Percentiles rank a stretch among this genome's conserved stretches.
Evolutionary conservation across 2,329 filamentous ascomycete species (phyloP).

Genomic region (Aureobasidium sp.): DNA sequence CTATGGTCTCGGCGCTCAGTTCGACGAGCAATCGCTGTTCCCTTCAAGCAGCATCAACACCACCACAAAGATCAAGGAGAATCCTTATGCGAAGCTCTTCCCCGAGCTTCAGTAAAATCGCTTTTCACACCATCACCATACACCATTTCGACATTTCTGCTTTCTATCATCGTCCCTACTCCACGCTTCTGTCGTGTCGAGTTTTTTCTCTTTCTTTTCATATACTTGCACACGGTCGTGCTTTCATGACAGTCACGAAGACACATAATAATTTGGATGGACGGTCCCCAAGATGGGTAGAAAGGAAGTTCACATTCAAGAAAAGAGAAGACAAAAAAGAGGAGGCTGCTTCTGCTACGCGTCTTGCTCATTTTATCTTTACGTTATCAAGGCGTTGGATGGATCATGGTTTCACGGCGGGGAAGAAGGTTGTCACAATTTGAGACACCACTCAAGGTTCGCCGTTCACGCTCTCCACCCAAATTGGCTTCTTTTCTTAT

Average conservation of each 20-base stretch:
- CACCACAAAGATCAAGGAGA: not conserved
- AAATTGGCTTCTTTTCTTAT: slow-evolving; percentile 7
- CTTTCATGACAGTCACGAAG: slow-evolving; percentile 9
- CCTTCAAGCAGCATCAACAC: not conserved
- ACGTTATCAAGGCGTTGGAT: slow-evolving; percentile 7
- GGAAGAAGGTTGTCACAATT: not conserved
- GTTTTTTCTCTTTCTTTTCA: not conserved
- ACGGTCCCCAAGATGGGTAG: not conserved
- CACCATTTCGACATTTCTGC: not conserved
- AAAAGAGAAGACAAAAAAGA: slow-evolving; percentile 11
- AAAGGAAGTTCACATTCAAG: not conserved
- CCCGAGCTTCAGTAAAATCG: slow-evolving; percentile 7
- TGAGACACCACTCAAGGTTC: slow-evolving; percentile 5
- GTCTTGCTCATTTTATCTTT: slow-evolving; percentile 1
- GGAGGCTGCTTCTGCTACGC: not conserved
- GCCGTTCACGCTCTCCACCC: slow-evolving; percentile 1
- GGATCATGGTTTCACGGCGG: slow-evolving; percentile 1
- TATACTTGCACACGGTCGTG: not conserved
- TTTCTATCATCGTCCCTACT: not conserved
- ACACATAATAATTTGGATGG: slow-evolving; percentile 6
- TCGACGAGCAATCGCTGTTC: slow-evolving; percentile 11
- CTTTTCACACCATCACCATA: not conserved
- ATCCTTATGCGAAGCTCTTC: slow-evolving; percentile 12
- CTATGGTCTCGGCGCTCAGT: slow-evolving; percentile 7
- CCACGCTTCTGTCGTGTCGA: slow-evolving; percentile 12